phyloP scores from a whole-genome alignment of 371 early-diverging fungal species.

The Furculomyces boomerangus region DNA sequence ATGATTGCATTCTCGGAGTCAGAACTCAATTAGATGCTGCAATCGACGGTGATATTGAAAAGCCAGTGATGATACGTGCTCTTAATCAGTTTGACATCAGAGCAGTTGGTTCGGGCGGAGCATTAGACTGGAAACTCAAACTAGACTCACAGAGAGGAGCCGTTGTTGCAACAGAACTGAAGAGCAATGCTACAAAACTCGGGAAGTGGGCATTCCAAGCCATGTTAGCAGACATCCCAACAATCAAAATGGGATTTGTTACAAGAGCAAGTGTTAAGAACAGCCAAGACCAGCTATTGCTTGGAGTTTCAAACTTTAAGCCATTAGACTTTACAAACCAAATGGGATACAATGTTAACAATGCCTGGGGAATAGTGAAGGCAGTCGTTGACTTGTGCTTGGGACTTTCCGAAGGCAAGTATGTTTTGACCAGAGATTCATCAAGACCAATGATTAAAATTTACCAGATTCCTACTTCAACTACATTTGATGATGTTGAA shows the following conservation, averaged over 20 bases:
- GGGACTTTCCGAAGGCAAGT: slow-evolving; percentile 77
- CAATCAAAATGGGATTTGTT: slow-evolving; percentile 79
- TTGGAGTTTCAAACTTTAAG: slow-evolving; percentile 70
- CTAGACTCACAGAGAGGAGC: slow-evolving; percentile 92
- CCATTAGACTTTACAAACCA: slow-evolving; percentile 84
- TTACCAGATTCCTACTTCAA: slow-evolving; percentile 46
- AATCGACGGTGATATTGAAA: slow-evolving; percentile 30
- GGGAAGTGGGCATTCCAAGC: slow-evolving; percentile 88
- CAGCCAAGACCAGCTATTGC: slow-evolving; percentile 56
- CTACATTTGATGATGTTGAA: slow-evolving; percentile 42
- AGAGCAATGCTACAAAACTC: slow-evolving; percentile 90
- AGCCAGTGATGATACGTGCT: slow-evolving; percentile 51
- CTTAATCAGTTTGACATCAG: slow-evolving; percentile 84
- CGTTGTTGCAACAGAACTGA: slow-evolving; percentile 91
- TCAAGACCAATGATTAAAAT: slow-evolving; percentile 74
- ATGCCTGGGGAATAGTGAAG: slow-evolving; percentile 92
- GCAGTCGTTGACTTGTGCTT: slow-evolving; percentile 73
- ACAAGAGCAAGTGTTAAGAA: slow-evolving; percentile 65
- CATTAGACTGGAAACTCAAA: slow-evolving; percentile 88
- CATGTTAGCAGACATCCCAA: slow-evolving; percentile 70
- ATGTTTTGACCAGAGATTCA: slow-evolving; percentile 88
- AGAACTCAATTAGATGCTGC: slow-evolving; percentile 85
- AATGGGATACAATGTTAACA: slow-evolving; percentile 64
- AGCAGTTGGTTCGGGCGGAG: slow-evolving; percentile 72
- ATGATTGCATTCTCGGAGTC: slow-evolving; percentile 41